phyloP scores from a whole-genome alignment of 1,284 basidiomycete genomes.

The Ceratobasidium papillatum region DNA sequence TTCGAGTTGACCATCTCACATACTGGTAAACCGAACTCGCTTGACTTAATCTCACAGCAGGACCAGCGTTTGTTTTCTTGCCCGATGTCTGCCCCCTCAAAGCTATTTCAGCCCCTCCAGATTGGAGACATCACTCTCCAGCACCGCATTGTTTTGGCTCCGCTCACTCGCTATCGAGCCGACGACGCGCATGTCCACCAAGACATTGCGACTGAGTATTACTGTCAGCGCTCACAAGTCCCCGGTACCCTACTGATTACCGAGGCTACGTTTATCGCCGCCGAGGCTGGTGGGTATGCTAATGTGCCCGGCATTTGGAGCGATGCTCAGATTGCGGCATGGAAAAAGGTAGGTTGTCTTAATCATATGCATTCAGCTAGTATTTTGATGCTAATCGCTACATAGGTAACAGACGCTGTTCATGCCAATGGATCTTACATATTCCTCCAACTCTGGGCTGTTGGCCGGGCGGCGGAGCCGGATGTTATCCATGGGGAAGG shows the following conservation, averaged over 20 bases:
- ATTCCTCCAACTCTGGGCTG: constrained; percentile 54
- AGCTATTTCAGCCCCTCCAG: constrained; percentile 58
- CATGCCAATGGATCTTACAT: constrained; percentile 54
- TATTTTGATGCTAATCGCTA: neutral
- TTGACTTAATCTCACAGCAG: too few species aligned
- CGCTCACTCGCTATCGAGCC: constrained; percentile 57
- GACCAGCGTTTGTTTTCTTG: too few species aligned
- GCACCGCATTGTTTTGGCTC: constrained; percentile 61
- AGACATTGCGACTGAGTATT: constrained; percentile 48
- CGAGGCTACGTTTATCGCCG: constrained; percentile 49
- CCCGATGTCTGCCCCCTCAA: constrained; percentile 11
- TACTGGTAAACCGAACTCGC: too few species aligned
- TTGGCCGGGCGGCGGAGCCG: constrained; percentile 51
- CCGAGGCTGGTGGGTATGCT: constrained; percentile 42
- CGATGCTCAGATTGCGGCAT: constrained; percentile 47
- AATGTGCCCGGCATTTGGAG: constrained; percentile 48
- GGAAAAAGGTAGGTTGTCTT: constrained; percentile 45
- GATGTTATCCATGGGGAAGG: constrained; percentile 44
- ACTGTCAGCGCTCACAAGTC: constrained; percentile 48
- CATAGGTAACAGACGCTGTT: constrained; percentile 32
- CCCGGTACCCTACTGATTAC: constrained; percentile 49
- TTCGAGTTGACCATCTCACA: too few species aligned
- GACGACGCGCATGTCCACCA: constrained; percentile 47
- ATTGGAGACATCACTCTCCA: constrained; percentile 56
- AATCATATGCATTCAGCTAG: neutral